Base-by-base conservation (phyloP, 2,329 filamentous ascomycete species). In the Domatiomyces catenatus region DNA sequence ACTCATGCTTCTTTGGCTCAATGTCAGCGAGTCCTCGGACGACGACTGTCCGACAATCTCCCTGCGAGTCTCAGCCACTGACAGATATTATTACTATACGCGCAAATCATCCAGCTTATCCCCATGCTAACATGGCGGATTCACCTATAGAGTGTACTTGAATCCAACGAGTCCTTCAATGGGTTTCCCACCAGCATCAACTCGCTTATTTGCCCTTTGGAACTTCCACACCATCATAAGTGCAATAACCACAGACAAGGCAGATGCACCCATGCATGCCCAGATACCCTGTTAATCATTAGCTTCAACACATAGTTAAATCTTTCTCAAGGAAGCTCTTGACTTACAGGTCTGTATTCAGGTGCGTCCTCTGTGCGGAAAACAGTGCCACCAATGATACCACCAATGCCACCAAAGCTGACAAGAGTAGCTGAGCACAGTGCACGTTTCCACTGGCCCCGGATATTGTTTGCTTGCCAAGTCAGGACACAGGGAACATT, bases 381-480 rank as follows among this genome's bases (percentile, higher is more conserved):
- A 8, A 90, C 80, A 51, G 86, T 70, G 57, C 77, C 79, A 20
- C 84, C 84, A 1, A 78, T 77, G 55, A 92, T 92, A 32, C 86
- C 86, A 39, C 86, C 86, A 22, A 93, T 71, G 1, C 84, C 85
- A 6, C n/a, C 75, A n/a, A 52, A 51, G 17, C 58, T 54, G 10
- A 59, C 58, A 5, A 60, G 50, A 22, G 56, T 59, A 20, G 58
- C 58, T 17, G 55, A 58, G 51, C 58, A 60, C 12, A 60, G 81
- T 0, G 86, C 86, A 47, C 87, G 79, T 70, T 90, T 93, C 85
- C 86, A 93, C 68, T 92, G 86, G 0, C 86, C 86, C 48, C 84
- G 80, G 61, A 93, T 83, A 66, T 93, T 93, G 68, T 90, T 92
- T 43, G 85, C 84, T 69, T 90, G 86, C 69, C 86, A 92, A 0